A percentile compares a stretch with the other conserved stretches of the same genome.
These are phyloP conservation scores for Ganoderma lingzhi DNA, from an alignment of 1,284 basidiomycete genomes.

Conservation along the genomic window DNA sequence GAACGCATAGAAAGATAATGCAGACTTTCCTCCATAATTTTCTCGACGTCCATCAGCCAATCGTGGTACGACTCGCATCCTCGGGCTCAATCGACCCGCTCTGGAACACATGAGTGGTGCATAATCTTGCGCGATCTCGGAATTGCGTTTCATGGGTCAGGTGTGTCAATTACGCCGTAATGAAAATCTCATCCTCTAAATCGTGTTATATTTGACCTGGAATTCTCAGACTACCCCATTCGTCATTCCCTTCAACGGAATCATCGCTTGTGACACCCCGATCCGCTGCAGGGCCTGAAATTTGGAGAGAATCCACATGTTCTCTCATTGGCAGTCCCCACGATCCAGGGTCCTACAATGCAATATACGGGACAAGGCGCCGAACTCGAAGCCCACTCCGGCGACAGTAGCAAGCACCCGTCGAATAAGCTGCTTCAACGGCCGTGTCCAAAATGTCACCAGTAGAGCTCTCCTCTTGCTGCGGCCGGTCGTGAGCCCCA, in stretches of 20 bases:
- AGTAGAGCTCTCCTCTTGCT: constrained; percentile 1
- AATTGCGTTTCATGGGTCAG: neutral
- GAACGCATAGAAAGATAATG: neutral
- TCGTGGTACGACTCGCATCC: neutral
- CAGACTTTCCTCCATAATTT: neutral
- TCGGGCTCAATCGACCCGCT: neutral
- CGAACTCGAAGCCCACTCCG: neutral
- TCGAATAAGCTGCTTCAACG: neutral
- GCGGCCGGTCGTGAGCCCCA: neutral
- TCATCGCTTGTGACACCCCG: neutral
- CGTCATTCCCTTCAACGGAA: neutral
- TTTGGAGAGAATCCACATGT: neutral
- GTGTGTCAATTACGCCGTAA: neutral
- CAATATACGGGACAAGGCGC: neutral
- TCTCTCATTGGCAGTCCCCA: neutral
- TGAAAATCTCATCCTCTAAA: constrained; percentile 2
- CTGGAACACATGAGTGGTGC: neutral
- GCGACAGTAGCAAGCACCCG: neutral
- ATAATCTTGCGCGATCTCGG: neutral
- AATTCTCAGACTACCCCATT: neutral
- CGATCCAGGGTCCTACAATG: neutral
- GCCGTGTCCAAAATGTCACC: neutral
- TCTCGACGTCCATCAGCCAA: neutral
- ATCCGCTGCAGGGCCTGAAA: neutral
- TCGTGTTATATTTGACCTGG: neutral